A percentile compares a stretch with the other conserved stretches of the same genome.
Conservation (phyloP, 768 basidiomycete genomes). For the Panus rudis region DNA sequence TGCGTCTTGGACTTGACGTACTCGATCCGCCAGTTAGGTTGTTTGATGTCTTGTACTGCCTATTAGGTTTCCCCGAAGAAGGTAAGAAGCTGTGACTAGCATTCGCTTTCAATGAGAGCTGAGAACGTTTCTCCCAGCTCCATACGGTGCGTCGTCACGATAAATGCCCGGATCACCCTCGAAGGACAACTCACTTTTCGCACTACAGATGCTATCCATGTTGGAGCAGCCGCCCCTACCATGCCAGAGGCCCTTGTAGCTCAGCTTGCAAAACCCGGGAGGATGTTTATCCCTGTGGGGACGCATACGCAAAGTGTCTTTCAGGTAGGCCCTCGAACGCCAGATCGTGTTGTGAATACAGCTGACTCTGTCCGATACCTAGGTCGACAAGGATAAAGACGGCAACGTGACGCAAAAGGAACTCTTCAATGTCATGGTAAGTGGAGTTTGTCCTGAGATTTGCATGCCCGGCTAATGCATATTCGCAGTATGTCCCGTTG, state of each 20-base stretch:
- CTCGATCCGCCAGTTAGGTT: no score
- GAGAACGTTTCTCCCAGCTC: slow-evolving; percentile 36
- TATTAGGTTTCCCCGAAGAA: slow-evolving; percentile 28
- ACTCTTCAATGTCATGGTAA: slow-evolving; percentile 78
- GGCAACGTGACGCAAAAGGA: slow-evolving; percentile 58
- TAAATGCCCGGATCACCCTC: no score
- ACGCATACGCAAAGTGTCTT: slow-evolving; percentile 47
- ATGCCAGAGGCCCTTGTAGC: slow-evolving; percentile 67
- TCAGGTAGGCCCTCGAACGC: slow-evolving; percentile 10
- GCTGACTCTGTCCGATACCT: slow-evolving; percentile 13
- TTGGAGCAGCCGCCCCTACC: slow-evolving; percentile 82
- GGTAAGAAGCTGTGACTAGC: no score
- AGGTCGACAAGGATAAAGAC: slow-evolving; percentile 70
- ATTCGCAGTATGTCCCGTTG: slow-evolving; percentile 58
- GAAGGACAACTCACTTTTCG: no score
- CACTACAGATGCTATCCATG: slow-evolving; percentile 65
- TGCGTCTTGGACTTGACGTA: slow-evolving; percentile 18
- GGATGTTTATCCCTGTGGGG: slow-evolving; percentile 94
- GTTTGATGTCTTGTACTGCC: background rate
- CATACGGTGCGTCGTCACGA: no score
- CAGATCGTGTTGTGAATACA: background rate
- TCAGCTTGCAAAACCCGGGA: slow-evolving; percentile 68
- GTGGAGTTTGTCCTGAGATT: slow-evolving; percentile 20
- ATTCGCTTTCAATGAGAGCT: no score
- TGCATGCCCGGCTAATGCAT: background rate